phyloP scores from a whole-genome alignment of 1,139 yeast genomes.

The Maudiozyma humilis region DNA sequence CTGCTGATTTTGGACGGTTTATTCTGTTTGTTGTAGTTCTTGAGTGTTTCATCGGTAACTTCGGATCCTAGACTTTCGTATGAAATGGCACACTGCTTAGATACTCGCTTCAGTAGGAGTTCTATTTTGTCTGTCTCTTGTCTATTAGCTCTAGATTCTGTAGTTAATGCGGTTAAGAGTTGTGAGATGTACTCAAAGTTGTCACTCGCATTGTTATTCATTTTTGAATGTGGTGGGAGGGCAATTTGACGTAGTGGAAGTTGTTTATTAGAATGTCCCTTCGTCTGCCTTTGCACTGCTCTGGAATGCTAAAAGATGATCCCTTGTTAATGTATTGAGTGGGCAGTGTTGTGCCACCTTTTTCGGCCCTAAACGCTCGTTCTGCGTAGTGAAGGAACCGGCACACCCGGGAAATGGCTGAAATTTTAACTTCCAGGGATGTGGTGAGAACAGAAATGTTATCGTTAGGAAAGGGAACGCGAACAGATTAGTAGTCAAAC shows the following conservation, averaged over 20 bases:
- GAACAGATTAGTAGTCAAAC: too few species aligned
- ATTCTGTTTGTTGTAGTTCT: constrained; percentile 11
- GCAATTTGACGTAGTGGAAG: too few species aligned
- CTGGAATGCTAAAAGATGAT: background rate
- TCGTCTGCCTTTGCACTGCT: background rate
- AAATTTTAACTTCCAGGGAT: background rate
- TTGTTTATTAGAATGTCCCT: too few species aligned
- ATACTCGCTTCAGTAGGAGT: constrained; percentile 22
- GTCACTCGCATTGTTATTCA: constrained; percentile 10
- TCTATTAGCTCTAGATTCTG: constrained; percentile 19
- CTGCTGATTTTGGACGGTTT: constrained; percentile 14
- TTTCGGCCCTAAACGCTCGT: too few species aligned
- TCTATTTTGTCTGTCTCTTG: constrained; percentile 26
- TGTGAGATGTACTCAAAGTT: constrained; percentile 23
- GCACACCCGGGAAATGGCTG: background rate
- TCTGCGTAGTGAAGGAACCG: too few species aligned
- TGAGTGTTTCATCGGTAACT: constrained; percentile 12
- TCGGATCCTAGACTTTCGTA: constrained; percentile 20
- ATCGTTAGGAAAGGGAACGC: too few species aligned
- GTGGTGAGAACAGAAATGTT: too few species aligned
- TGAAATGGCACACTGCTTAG: constrained; percentile 26
- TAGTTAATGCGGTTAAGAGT: constrained; percentile 19
- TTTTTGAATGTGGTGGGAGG: too few species aligned
- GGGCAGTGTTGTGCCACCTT: background rate
- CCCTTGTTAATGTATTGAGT: background rate